Evolutionary conservation across 2,329 filamentous ascomycete genomes (phyloP), one percentile per base, ranked within the genome.

Genomic region (Verticillium alfalfae): DNA sequence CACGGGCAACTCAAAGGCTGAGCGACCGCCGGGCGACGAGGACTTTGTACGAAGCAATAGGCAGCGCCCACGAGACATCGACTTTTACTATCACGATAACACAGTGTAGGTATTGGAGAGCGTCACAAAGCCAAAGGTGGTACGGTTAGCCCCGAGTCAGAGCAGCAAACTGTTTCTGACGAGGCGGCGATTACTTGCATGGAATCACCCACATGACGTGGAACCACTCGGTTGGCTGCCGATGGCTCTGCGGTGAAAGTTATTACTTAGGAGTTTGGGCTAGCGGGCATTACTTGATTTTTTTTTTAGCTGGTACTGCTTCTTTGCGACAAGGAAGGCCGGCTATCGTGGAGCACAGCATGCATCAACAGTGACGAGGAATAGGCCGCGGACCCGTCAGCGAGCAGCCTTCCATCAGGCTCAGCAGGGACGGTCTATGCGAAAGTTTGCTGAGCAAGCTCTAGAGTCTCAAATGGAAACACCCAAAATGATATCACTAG

Each of bases 1-100:
- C 71, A 97, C 95, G 1, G 93, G 94, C 64, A 99, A 99, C 74
- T 89, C 86, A 12, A 94, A 93, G 78, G 89, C 94, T 70, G 93
- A 98, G 77, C 84, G 95, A 38, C 95, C 95, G 0, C 89, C 90
- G 0, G 95, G 94, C 4, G 93, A 99, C 71, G 91, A 90, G 61
- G 90, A 95, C 12, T 98, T 99, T 70, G 93, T 97, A 34, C 82
- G 86, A 60, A 86, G 85, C 64, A 97, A 97, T 71, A 86, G 86
- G 34, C 84, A 88, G 66, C 83, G 94, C 45, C 92, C 94, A 56
- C 85, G 89, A 68, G 93, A 99, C 75, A 96, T 99, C 65, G 88
- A 90, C 69, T 99, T 98, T 72, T 86, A 92, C 67, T 99, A 97
- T 72, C 92, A 99, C 73, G 95, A 99, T 73, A 91, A 93, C 70